Conservation (phyloP, 2,329 filamentous ascomycete species). For the Byssothecium circinans region DNA sequence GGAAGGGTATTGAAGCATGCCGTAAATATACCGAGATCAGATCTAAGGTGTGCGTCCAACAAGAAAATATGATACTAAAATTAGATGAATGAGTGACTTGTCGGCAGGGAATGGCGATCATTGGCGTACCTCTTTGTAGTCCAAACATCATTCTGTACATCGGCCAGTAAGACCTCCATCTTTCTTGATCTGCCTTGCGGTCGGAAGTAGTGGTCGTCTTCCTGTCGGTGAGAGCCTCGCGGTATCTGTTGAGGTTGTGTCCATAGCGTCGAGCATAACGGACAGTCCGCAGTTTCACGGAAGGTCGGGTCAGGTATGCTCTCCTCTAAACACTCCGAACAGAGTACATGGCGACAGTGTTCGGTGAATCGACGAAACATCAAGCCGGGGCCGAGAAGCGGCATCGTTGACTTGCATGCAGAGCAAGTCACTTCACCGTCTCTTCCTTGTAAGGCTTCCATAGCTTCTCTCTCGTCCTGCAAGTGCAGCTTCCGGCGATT, state of each 20-base stretch:
- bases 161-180: conserved; percentile 36
- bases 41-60: conserved; percentile 35
- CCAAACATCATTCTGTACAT: conserved; percentile 31
- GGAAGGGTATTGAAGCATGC: conserved; percentile 17
- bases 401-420: conserved; percentile 32
- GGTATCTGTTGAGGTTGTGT: background rate
- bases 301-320: conserved; percentile 16
- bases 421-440: conserved; percentile 36
- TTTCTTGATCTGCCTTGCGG: conserved; percentile 37
- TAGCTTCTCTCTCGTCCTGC: conserved; percentile 43
- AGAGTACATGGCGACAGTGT: conserved; percentile 38
- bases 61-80: conserved; percentile 35
- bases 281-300: conserved; percentile 14
- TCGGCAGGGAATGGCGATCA: background rate
- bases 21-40: conserved; percentile 22
- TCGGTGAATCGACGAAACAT: conserved; percentile 25
- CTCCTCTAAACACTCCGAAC: conserved; percentile 37
- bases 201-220: conserved; percentile 34
- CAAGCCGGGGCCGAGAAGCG: conserved; percentile 17
- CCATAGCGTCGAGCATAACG: conserved; percentile 26
- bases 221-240: conserved; percentile 5
- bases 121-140: conserved; percentile 30
- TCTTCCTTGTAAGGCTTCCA: conserved; percentile 24
- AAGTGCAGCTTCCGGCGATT: conserved; percentile 35
- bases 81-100: background rate